Evolutionary conservation across 768 basidiomycete genomes (phyloP).

Genomic region (Floccularia luteovirens): DNA sequence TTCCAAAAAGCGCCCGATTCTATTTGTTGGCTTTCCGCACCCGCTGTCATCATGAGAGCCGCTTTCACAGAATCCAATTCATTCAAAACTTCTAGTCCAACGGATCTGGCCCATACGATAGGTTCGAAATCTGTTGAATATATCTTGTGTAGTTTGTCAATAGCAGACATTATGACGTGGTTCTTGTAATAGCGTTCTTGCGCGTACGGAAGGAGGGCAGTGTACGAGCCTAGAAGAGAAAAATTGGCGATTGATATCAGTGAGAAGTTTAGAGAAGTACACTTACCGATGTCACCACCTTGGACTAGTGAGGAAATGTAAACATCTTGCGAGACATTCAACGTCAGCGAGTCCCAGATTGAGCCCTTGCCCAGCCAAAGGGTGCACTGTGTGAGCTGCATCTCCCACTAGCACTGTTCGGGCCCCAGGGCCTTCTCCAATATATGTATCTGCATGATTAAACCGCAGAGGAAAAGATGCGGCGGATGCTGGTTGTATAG

Average conservation of each 20-base stretch:
- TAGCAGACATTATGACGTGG: slow-evolving; percentile 74
- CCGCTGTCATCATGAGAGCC: slow-evolving; percentile 78
- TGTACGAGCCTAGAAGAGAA: slow-evolving; percentile 52
- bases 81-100: slow-evolving; percentile 87
- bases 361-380: slow-evolving; percentile 92
- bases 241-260: background rate
- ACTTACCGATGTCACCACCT: slow-evolving; percentile 90
- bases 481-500: slow-evolving; percentile 62
- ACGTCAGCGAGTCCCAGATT: slow-evolving; percentile 93
- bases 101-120: slow-evolving; percentile 80
- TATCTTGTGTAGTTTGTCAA: slow-evolving; percentile 88
- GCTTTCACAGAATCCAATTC: slow-evolving; percentile 81
- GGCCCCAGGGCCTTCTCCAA: slow-evolving; percentile 58
- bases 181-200: slow-evolving; percentile 81
- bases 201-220: slow-evolving; percentile 68
- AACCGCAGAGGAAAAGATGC: slow-evolving; percentile 90
- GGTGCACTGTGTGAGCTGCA: slow-evolving; percentile 92
- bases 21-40: slow-evolving; percentile 17
- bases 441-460: slow-evolving; percentile 80
- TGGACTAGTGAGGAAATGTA: slow-evolving; percentile 44
- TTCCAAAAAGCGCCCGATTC: slow-evolving; percentile 19
- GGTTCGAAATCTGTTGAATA: slow-evolving; percentile 63
- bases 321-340: slow-evolving; percentile 57
- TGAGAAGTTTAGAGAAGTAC: background rate
- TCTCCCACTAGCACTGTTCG: slow-evolving; percentile 92